Base-by-base conservation (phyloP, 768 basidiomycete genomes). In the Mycena maculata region DNA sequence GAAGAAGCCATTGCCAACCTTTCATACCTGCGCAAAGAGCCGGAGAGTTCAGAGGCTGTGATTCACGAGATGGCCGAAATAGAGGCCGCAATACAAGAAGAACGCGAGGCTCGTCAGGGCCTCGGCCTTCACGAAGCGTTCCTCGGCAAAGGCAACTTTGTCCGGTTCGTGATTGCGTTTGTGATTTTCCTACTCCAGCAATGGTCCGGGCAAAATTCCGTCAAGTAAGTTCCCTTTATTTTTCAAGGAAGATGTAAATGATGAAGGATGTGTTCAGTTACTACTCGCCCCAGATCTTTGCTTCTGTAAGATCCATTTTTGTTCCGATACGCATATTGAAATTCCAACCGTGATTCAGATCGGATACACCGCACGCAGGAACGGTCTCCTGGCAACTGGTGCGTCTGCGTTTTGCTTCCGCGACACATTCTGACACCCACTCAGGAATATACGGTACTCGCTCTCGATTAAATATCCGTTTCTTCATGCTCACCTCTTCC, bases 161-260 rank as follows among this genome's bases (percentile, higher is more conserved):
- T 90, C 65, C 90, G 95, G 25, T 95, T 96, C 81, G 60, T 91
- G n/a, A 94, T 96, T 72, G 94, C 94, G 1, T 89, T 93, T 70
- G 77, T 85, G 28, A 92, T 94, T 67, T 94, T 94, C 81, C 75
- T 92, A 65, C 80, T 94, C 10, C 94, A 95, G 71, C 92, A 95
- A 74, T 94, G 90, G 90, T 85, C 86, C 52, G 94, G 94, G 1
- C 94, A 95, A 75, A 93, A 95, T 78, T 90, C 90, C 0, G 90
- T 95, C 69, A 82, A 81, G 83, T 86, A 64, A 36, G 82, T 71
- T 18, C 68, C 6, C 42, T 33, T 60, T 44, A 12, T 48, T 25
- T 13, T 8, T 22, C 15, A 49, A 52, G 11, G 23, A 3, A 30
- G 50, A 16, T 31, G 23, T 36, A 15, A 27, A 28, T 36, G 13